phyloP scores from a whole-genome alignment of 1,139 yeast species.

The Blastobotrys persicus region DNA sequence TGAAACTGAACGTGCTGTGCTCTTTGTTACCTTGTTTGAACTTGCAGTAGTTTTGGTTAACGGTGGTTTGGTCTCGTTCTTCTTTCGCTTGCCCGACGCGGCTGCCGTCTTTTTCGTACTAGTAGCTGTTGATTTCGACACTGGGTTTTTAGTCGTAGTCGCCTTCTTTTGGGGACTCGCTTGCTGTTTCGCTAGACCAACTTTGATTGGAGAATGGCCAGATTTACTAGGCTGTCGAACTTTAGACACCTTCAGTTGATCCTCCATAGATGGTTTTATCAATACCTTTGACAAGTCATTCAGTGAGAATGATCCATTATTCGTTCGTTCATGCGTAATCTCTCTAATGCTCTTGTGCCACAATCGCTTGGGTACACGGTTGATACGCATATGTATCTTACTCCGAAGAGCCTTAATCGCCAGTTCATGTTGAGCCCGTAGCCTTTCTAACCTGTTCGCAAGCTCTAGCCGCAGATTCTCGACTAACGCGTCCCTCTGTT shows the following conservation, averaged over 20 bases:
- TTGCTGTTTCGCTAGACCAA: background rate
- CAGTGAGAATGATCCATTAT: background rate
- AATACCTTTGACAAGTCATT: background rate
- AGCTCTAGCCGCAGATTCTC: conserved; percentile 22
- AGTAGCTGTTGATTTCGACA: conserved; percentile 8
- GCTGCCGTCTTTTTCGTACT: conserved; percentile 10
- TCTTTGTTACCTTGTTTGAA: conserved; percentile 11
- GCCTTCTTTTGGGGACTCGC: background rate
- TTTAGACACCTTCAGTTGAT: conserved; percentile 9
- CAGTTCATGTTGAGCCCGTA: conserved; percentile 35
- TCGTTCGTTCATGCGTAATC: conserved; percentile 21
- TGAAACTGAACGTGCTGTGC: background rate
- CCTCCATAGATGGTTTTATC: conserved; percentile 8
- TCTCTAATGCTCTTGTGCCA: conserved; percentile 44
- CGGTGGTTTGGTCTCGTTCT: conserved; percentile 4
- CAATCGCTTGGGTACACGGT: conserved; percentile 42
- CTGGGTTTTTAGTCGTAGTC: background rate
- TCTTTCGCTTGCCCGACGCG: conserved; percentile 3
- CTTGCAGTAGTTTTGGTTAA: conserved; percentile 7
- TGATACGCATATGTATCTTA: conserved; percentile 40
- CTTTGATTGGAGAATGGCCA: conserved; percentile 1
- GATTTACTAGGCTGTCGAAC: conserved; percentile 6
- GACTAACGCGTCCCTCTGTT: conserved; percentile 32
- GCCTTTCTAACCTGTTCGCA: conserved; percentile 31
- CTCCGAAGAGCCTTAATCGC: conserved; percentile 37